These are phyloP conservation scores for Stenogyne calaminthoides DNA, from an alignment of 305 asterid genomes.

Conservation along the genomic window DNA sequence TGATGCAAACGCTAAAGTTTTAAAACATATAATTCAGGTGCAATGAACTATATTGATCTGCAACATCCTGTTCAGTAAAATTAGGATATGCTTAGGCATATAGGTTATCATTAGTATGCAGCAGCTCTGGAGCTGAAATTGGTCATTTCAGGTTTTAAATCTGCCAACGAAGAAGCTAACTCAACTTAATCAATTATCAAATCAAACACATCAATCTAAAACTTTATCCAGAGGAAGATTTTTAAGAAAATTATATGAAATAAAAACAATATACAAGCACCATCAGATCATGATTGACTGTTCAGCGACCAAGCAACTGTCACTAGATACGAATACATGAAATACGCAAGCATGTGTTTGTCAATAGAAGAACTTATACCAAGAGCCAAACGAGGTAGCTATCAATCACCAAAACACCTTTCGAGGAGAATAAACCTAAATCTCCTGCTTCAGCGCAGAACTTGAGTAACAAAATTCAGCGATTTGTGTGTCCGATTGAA, in stretches of 20 bases:
- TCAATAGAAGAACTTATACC: neutral
- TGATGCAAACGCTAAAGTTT: neutral
- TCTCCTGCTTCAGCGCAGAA: conserved; percentile 4
- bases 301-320: neutral
- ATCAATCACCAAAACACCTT: neutral
- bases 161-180: neutral
- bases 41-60: conserved; percentile 14
- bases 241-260: neutral
- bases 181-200: conserved; percentile 1
- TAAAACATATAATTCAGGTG: neutral
- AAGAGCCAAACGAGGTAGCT: neutral
- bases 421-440: neutral
- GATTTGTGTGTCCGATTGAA: neutral
- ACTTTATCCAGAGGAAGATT: neutral
- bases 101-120: neutral
- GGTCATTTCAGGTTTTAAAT: conserved; percentile 3
- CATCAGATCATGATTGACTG: neutral
- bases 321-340: neutral
- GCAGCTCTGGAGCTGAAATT: neutral
- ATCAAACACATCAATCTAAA: neutral
- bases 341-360: neutral
- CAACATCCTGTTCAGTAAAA: conserved; percentile 9
- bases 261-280: neutral
- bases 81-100: conserved; percentile 4
- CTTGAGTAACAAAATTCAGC: neutral